A percentile compares a stretch with the other conserved stretches of the same genome.
These are phyloP conservation scores for Podospora anserina DNA, from an alignment of 495 filamentous ascomycete species.

Conservation along the genomic window DNA sequence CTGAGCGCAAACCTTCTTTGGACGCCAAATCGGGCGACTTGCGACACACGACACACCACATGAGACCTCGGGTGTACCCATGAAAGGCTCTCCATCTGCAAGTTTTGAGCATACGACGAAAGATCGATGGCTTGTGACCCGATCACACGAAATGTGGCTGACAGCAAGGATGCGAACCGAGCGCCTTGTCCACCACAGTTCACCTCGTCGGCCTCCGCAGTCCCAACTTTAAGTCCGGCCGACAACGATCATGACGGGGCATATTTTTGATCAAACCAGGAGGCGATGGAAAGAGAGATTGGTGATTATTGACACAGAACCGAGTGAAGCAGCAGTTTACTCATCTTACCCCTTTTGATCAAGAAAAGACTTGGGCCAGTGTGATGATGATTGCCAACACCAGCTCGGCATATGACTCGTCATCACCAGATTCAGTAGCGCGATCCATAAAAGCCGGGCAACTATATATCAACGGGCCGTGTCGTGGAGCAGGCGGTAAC, in stretches of 20 bases:
- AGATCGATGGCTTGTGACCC: neutral
- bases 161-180: slow-evolving; percentile 11
- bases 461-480: neutral
- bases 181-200: slow-evolving; percentile 1
- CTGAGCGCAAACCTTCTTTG: slow-evolving; percentile 30
- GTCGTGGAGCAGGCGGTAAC: neutral
- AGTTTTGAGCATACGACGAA: neutral
- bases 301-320: too few species aligned
- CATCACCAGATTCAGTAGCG: neutral
- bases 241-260: neutral
- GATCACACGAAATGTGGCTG: slow-evolving; percentile 4
- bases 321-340: too few species aligned
- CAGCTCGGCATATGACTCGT: too few species aligned
- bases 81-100: neutral
- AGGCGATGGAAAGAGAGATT: too few species aligned
- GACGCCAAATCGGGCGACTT: slow-evolving; percentile 30
- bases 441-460: neutral
- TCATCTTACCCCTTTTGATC: too few species aligned
- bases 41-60: slow-evolving; percentile 26
- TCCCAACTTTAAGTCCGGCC: neutral
- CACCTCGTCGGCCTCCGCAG: neutral
- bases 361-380: too few species aligned
- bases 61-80: slow-evolving; percentile 23
- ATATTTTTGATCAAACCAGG: too few species aligned
- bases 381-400: too few species aligned